These are phyloP conservation scores for Colletotrichum sp. DNA, from an alignment of 2,329 filamentous ascomycete genomes.

Conservation along the genomic window DNA sequence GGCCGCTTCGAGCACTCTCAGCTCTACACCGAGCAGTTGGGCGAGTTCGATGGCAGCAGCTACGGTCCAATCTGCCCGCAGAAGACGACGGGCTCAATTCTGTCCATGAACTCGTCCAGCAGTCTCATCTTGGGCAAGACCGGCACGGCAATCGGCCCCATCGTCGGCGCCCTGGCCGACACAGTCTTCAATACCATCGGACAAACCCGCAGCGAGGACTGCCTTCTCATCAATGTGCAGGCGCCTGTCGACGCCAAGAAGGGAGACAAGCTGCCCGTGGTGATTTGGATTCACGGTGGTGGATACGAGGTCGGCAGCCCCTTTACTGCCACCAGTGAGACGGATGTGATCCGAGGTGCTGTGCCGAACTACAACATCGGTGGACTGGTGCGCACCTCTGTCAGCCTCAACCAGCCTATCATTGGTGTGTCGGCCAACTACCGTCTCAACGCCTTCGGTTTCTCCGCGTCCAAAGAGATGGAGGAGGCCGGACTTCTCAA, in stretches of 20 bases:
- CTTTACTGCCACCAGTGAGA: neutral
- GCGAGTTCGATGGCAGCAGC: neutral
- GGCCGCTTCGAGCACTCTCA: slow-evolving; percentile 3
- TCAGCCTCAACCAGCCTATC: slow-evolving; percentile 55
- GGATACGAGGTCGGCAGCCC: slow-evolving; percentile 34
- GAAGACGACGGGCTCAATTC: neutral
- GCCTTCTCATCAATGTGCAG: slow-evolving; percentile 53
- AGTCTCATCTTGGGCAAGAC: neutral
- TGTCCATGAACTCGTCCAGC: neutral
- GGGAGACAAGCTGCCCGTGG: slow-evolving; percentile 42
- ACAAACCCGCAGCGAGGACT: slow-evolving; percentile 47
- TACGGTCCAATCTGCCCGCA: slow-evolving; percentile 5
- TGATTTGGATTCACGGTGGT: slow-evolving; percentile 44
- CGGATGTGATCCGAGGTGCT: slow-evolving; percentile 20
- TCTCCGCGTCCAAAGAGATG: neutral
- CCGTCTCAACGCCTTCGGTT: slow-evolving; percentile 53
- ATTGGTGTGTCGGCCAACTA: slow-evolving; percentile 71
- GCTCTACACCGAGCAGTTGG: neutral
- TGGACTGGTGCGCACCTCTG: slow-evolving; percentile 36
- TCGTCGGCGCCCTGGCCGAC: neutral
- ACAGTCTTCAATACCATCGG: neutral
- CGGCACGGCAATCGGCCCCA: neutral
- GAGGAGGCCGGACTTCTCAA: slow-evolving; percentile 34
- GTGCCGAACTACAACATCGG: slow-evolving; percentile 35
- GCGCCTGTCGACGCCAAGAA: slow-evolving; percentile 46